These are phyloP conservation scores for Saprolegnia diclina DNA, from an alignment of 352 stramenopile genomes.

Conservation along the genomic window DNA sequence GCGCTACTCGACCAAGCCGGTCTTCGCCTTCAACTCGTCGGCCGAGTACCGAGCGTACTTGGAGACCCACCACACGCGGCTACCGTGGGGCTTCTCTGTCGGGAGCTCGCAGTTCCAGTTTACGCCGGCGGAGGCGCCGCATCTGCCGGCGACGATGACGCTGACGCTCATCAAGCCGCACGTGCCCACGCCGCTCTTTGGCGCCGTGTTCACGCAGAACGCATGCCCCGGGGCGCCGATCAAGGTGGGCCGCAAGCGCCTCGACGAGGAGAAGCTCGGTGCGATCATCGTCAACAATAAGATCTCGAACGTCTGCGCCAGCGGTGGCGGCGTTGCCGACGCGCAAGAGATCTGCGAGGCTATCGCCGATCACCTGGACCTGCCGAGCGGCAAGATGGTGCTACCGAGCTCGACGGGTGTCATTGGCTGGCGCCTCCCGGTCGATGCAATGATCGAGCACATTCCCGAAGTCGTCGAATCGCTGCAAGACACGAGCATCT, in stretches of 20 bases:
- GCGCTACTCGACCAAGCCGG: constrained; percentile 2
- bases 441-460: constrained; percentile 84
- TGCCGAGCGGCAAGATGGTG: constrained; percentile 80
- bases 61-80: constrained; percentile 58
- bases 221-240: constrained; percentile 87
- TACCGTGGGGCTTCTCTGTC: constrained; percentile 82
- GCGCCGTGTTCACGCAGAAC: constrained; percentile 89
- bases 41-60: constrained; percentile 81
- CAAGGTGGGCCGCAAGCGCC: constrained; percentile 84
- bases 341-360: constrained; percentile 91
- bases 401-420: constrained; percentile 95
- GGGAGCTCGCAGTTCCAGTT: constrained; percentile 82
- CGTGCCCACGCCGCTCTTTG: constrained; percentile 79
- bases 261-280: constrained; percentile 87
- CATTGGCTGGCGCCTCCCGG: constrained; percentile 97
- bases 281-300: constrained; percentile 99
- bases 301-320: constrained; percentile 97
- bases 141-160: constrained; percentile 79
- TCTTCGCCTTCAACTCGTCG: constrained; percentile 73
- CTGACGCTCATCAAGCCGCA: constrained; percentile 83
- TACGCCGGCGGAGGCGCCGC: constrained; percentile 69
- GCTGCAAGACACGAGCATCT: constrained; percentile 90
- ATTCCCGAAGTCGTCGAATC: constrained; percentile 73
- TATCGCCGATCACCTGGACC: constrained; percentile 83
- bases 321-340: constrained; percentile 87